These are phyloP conservation scores for Phytophthora tubulina DNA, from an alignment of 352 stramenopile species.

Conservation along the genomic window DNA sequence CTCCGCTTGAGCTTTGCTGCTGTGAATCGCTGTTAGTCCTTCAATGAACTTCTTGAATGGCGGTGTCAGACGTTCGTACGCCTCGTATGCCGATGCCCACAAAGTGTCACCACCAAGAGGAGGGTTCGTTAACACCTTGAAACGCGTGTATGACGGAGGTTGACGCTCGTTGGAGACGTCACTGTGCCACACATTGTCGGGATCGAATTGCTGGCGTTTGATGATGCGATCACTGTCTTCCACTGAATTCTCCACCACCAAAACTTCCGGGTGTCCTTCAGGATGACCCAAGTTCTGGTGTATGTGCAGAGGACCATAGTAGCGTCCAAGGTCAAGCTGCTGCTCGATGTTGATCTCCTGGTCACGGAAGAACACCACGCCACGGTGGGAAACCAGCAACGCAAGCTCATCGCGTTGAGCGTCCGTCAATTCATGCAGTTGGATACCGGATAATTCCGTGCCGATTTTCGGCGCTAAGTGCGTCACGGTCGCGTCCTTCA, in stretches of 20 bases:
- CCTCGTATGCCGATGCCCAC: slow-evolving; percentile 54
- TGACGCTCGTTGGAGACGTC: slow-evolving; percentile 52
- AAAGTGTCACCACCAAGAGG: slow-evolving; percentile 51
- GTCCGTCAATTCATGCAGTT: slow-evolving; percentile 22
- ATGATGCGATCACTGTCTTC: slow-evolving; percentile 24
- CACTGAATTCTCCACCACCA: slow-evolving; percentile 29
- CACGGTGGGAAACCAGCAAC: slow-evolving; percentile 16
- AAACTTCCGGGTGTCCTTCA: slow-evolving; percentile 26
- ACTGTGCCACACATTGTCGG: slow-evolving; percentile 49
- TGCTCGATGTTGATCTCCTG: slow-evolving; percentile 29
- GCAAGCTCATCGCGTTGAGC: slow-evolving; percentile 23
- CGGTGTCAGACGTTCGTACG: slow-evolving; percentile 53
- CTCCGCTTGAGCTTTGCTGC: slow-evolving; percentile 52
- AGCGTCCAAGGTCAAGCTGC: slow-evolving; percentile 20
- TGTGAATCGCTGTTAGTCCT: slow-evolving; percentile 54
- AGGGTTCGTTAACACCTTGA: slow-evolving; percentile 44
- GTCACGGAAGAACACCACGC: slow-evolving; percentile 30
- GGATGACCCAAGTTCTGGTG: slow-evolving; percentile 31
- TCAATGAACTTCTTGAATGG: slow-evolving; percentile 52
- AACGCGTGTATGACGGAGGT: slow-evolving; percentile 35
- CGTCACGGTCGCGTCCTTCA: slow-evolving; percentile 30
- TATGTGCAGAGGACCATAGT: slow-evolving; percentile 28
- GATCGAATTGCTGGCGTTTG: slow-evolving; percentile 37
- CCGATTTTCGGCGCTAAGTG: slow-evolving; percentile 28
- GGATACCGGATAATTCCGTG: slow-evolving; percentile 24